Conservation (phyloP, 148 eudicot genomes). For the Cornus controversa region DNA sequence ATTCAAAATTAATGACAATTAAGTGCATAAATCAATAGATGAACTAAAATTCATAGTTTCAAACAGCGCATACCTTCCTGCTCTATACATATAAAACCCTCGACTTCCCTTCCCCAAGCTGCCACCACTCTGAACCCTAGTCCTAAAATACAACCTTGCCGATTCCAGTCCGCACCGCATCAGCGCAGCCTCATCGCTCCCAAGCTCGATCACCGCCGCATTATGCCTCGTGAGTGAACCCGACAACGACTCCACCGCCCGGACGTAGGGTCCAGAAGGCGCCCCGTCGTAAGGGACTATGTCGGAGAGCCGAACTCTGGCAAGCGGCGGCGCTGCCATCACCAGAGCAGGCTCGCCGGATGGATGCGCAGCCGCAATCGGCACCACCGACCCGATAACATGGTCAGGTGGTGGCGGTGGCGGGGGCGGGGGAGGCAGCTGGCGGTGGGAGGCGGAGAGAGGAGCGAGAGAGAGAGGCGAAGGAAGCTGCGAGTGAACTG, state of each 20-base stretch:
- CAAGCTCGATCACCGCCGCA: slow-evolving; percentile 70
- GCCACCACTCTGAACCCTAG: slow-evolving; percentile 30
- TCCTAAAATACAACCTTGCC: slow-evolving; percentile 59
- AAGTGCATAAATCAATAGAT: neutral
- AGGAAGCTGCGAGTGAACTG: slow-evolving; percentile 19
- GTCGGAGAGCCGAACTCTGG: slow-evolving; percentile 59
- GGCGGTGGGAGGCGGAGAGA: slow-evolving; percentile 6
- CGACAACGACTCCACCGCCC: slow-evolving; percentile 68
- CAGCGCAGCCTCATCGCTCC: slow-evolving; percentile 55
- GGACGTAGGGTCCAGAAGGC: slow-evolving; percentile 39
- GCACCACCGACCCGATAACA: slow-evolving; percentile 9
- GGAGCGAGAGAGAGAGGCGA: slow-evolving; percentile 46
- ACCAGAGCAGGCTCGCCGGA: neutral
- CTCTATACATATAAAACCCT: slow-evolving; percentile 67
- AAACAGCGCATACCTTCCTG: slow-evolving; percentile 61
- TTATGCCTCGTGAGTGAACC: slow-evolving; percentile 67
- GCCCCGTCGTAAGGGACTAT: slow-evolving; percentile 65
- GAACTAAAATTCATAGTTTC: neutral
- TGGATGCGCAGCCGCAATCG: slow-evolving; percentile 14
- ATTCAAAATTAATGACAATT: no score
- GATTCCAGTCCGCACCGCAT: slow-evolving; percentile 75
- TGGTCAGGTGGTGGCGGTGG: slow-evolving; percentile 23
- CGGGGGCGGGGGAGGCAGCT: slow-evolving; percentile 1
- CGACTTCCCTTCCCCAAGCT: slow-evolving; percentile 32
- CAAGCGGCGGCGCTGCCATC: slow-evolving; percentile 12